A percentile compares a stretch with the other conserved stretches of the same genome.
Conservation (phyloP, 106 monocot genomes). For the Hemerocallis citrina region DNA sequence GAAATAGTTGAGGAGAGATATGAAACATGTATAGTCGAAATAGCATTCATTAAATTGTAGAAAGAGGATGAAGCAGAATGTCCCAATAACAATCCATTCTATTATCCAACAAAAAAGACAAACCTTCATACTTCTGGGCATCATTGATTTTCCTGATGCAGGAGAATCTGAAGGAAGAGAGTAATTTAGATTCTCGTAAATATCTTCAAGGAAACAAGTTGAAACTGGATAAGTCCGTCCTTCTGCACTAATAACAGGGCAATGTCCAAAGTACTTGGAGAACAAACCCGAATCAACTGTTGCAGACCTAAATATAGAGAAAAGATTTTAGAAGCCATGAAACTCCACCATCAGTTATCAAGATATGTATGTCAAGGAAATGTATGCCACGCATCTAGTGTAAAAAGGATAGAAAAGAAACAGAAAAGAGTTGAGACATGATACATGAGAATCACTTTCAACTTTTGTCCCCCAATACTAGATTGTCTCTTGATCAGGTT, state of each 20-base stretch:
- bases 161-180: slow-evolving; percentile 83
- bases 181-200: slow-evolving; percentile 79
- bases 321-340: slow-evolving; percentile 3
- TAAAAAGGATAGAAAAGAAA: background rate
- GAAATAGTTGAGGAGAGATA: too few relatives aligned
- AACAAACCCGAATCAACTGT: slow-evolving; percentile 84
- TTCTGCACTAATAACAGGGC: slow-evolving; percentile 79
- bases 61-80: background rate
- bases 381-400: background rate
- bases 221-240: slow-evolving; percentile 94
- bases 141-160: slow-evolving; percentile 47
- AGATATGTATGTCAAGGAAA: background rate
- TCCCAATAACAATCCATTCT: background rate
- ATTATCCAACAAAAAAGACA: background rate
- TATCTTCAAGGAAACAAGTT: slow-evolving; percentile 75
- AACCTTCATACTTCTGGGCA: slow-evolving; percentile 34
- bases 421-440: background rate
- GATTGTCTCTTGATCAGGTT: slow-evolving; percentile 59
- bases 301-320: slow-evolving; percentile 65
- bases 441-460: slow-evolving; percentile 99
- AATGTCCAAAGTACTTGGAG: slow-evolving; percentile 73
- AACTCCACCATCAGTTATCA: background rate
- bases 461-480: slow-evolving; percentile 27
- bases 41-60: too few relatives aligned
- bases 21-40: too few relatives aligned